phyloP scores from a whole-genome alignment of 129 eudicot species.

The Daucus carota region DH1_v3.0 NC_030382.2:49299501-49300000 shows the following conservation, averaged over 20 bases:
- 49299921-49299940: conserved; percentile 89
- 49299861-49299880: conserved; percentile 58
- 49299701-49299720: conserved; percentile 54
- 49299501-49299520: background rate
- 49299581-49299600: conserved; percentile 73
- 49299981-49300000: conserved; percentile 55
- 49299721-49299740: conserved; percentile 75
- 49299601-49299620: conserved; percentile 63
- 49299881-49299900: conserved; percentile 59
- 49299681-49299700: conserved; percentile 10
- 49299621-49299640: conserved; percentile 61
- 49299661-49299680: background rate
- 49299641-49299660: conserved; percentile 59
- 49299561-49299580: conserved; percentile 57
- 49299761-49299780: conserved; percentile 61
- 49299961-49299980: conserved; percentile 75
- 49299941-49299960: conserved; percentile 80
- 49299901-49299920: conserved; percentile 77
- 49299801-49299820: background rate
- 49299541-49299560: conserved; percentile 44
- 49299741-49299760: conserved; percentile 55
- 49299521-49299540: background rate
- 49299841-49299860: background rate
- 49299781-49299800: background rate
- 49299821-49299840: background rate